These are phyloP conservation scores for Tuber aestivum DNA, from an alignment of 495 filamentous ascomycete genomes.

Conservation along the genomic window DNA sequence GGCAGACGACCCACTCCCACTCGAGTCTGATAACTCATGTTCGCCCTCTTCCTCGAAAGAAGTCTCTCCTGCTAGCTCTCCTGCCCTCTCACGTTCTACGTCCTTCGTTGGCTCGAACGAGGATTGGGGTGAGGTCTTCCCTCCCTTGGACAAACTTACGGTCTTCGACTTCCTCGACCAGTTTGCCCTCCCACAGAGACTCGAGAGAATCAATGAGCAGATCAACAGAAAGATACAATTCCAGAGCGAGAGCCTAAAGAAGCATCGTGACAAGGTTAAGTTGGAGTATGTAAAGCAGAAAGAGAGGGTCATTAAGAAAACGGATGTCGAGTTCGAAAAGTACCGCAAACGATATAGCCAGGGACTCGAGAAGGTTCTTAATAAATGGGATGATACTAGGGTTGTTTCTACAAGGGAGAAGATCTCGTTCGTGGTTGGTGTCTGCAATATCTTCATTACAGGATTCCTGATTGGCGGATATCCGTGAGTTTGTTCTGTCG, in stretches of 20 bases:
- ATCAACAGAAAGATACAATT: constrained; percentile 63
- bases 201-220: constrained; percentile 64
- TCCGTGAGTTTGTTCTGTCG: constrained; percentile 46
- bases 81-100: constrained; percentile 24
- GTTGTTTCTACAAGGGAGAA: constrained; percentile 88
- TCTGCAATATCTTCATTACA: constrained; percentile 93
- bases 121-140: constrained; percentile 75
- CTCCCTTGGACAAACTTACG: constrained; percentile 84
- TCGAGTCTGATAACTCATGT: constrained; percentile 26
- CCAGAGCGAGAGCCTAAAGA: constrained; percentile 79
- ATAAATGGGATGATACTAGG: constrained; percentile 80
- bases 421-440: constrained; percentile 88
- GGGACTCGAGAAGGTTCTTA: constrained; percentile 78
- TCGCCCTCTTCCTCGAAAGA: constrained; percentile 8
- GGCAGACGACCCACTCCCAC: constrained; percentile 20
- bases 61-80: constrained; percentile 22
- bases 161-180: constrained; percentile 93
- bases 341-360: constrained; percentile 80
- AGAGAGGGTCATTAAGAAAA: constrained; percentile 48
- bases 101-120: constrained; percentile 47
- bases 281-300: constrained; percentile 51
- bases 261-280: constrained; percentile 70
- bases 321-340: constrained; percentile 86
- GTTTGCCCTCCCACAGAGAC: constrained; percentile 75
- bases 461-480: constrained; percentile 85